Evolutionary conservation across 2,329 filamentous ascomycete species (phyloP), one percentile per base, ranked within the genome.

Genomic region (Sporothrix inflata): DNA sequence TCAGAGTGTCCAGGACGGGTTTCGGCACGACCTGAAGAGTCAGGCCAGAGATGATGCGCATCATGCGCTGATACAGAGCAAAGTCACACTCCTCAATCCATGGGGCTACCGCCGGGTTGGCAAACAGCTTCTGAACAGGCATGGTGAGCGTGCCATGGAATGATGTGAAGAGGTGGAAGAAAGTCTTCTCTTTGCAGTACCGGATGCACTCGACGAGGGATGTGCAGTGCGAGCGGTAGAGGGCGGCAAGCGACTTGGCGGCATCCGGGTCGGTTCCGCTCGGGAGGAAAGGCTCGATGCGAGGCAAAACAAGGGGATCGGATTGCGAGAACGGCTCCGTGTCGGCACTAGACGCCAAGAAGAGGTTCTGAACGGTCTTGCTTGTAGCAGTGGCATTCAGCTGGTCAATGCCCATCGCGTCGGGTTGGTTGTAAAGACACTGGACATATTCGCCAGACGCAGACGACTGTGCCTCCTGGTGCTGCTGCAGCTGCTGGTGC

Each of bases 61-160:
- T 94, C 92, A 98, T 97, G 76, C 94, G 94, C 80, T 98, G 94
- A 79, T 99, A 99, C 83, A 98, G 92, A 45, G 95, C 87, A 83
- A 96, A 97, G 80, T 99, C 96, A 79, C 94, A 97, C 80, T 97
- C 92, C 79, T 96, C 93, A 74, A 99, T 97, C 96, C 96, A 99
- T 1, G 92, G 88, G 2, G 94, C 93, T 71, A 98, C 84, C 71
- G 90, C 90, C 2, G 92, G 90, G 78, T 97, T 90, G 16, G 90
- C 90, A 77, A 99, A 92, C 2, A 99, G 84, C 81, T 97, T 98
- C 80, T 98, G 94, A 3, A 98, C 95, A 6, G 96, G 96, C 81
- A 98, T 97, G 0, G 96, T 99, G 77, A 99, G 88, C 1, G 94
- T 98, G 71, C 96, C 96, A 78, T 97, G 94, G 80, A 99, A 98